phyloP scores from a whole-genome alignment of 257 asterid genomes.

The Solanum medicagineum region DNA sequence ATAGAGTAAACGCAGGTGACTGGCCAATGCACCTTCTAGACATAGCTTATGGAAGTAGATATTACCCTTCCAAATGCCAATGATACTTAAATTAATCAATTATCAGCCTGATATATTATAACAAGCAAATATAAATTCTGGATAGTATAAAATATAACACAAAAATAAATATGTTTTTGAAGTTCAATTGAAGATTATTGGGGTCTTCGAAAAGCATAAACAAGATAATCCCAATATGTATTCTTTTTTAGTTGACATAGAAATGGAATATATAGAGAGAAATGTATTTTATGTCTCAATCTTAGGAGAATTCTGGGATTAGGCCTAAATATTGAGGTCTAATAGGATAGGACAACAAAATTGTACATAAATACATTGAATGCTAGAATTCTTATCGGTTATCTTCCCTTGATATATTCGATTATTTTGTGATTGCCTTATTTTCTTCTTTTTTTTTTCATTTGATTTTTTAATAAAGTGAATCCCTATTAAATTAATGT shows the following conservation, averaged over 20 bases:
- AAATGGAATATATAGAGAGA: too few species aligned
- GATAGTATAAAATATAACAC: background rate
- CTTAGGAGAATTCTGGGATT: too few species aligned
- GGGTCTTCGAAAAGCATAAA: background rate
- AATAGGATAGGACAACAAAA: too few species aligned
- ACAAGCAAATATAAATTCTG: background rate
- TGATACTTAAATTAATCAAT: background rate
- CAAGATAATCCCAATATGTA: background rate
- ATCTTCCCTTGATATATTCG: too few species aligned
- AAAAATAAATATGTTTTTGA: background rate
- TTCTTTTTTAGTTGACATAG: too few species aligned
- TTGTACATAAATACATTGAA: too few species aligned
- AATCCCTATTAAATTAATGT: slow-evolving; percentile 23
- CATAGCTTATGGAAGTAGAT: background rate
- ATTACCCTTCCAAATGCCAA: background rate
- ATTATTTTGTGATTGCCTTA: too few species aligned
- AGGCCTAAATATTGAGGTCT: too few species aligned
- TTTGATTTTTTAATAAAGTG: too few species aligned
- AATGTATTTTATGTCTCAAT: too few species aligned
- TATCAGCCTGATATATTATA: background rate
- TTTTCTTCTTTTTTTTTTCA: too few species aligned
- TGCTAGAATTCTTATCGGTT: too few species aligned
- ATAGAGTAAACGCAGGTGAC: background rate
- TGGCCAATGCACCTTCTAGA: background rate
- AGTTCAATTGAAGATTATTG: background rate